Evolutionary conservation across 768 basidiomycete genomes (phyloP), one percentile per base, ranked within the genome.

Genomic region (Kwoniella sp.): DNA sequence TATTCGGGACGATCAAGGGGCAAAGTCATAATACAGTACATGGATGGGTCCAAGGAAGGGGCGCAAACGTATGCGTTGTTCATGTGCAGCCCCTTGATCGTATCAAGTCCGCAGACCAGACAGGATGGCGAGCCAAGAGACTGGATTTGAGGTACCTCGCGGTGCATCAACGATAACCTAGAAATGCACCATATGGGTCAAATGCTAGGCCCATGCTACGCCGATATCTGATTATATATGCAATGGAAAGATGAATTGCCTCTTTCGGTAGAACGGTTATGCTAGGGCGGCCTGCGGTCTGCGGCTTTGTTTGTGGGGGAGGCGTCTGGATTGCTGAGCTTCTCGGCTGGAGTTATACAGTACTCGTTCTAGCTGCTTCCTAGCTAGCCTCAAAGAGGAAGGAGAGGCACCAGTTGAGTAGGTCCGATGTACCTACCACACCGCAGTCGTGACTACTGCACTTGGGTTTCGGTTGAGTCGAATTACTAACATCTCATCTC

Each of bases 231-330:
- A 44, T 44, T 44, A 19, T 44, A 44, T 19, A 15, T 3, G 8
- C 4, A 4, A 9, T 10, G 10, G 40, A 19, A 9, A 19, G 40
- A 44, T 9, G 8, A 10, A 44, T 44, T 44, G 17, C 40, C 40
- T 44, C 4, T 44, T 44, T 10, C 17, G 40, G 40, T 44, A 44
- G 40, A 44, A 44, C 40, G 40, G 40, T 15, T 44, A 44, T 44
- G 17, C 17, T 44, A 3, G 3, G 7, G 3, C 17, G 40, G 40
- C 17, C 33, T 33, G 6, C 40, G 17, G 17, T 44, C 40, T 44
- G 40, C 40, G 40, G 40, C 40, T 44, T 15, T 44, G 40, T 44
- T 44, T 44, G 40, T 44, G 40, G 40, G 40, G 40, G 40, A 44
- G 40, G 40, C 40, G 40, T 44, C 13, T 33, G n/a, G n/a, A n/a